Evolutionary conservation across 2,329 filamentous ascomycete genomes (phyloP), one percentile per base, ranked within the genome.

Genomic region (Epicoccum sorghinum): DNA sequence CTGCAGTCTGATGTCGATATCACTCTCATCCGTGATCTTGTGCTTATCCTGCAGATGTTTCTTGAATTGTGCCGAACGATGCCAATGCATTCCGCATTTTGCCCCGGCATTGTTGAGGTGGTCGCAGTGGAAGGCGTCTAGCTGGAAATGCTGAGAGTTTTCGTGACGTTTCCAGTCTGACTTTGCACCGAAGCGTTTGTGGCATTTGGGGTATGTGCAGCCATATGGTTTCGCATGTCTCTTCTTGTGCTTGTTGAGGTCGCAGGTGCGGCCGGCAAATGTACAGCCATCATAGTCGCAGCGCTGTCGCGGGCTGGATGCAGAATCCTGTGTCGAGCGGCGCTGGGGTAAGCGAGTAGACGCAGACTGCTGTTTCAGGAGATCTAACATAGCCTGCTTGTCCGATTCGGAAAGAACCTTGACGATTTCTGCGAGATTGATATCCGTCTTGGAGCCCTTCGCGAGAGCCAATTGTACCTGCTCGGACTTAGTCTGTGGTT

Each of bases 141-240:
- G 73, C 54, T 89, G 84, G 57, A 84, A 86, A 70, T 96, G 92
- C 66, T 93, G 89, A 13, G 84, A 86, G 60, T 86, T 89, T 68
- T 97, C 93, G 67, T 97, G 93, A 1, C 93, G 86, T 70, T 96
- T 96, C 93, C 86, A 97, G 73, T 97, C 93, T 55, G 91, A 93
- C 70, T 96, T 96, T 73, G 89, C 93, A n/a, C 93, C 93, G 62
- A 96, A 96, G 0, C 71, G 79, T 67, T 91, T 92, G 43, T 76
- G 73, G 67, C 93, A 96, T 27, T 77, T 75, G 7, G 79, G 74
- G 59, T 87, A 89, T 0, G 91, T 96, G 73, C 93, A 97, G 10
- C 86, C 87, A 59, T 93, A 96, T 0, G 91, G 93, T 60, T 86
- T 87, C 7, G 84, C 82, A 71, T 97, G 93, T 1, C 92, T 86